Percentiles rank a stretch among this genome's conserved stretches.
These are phyloP conservation scores for Drechmeria coniospora DNA, from an alignment of 2,329 filamentous ascomycete species.

Conservation along the genomic window DNA sequence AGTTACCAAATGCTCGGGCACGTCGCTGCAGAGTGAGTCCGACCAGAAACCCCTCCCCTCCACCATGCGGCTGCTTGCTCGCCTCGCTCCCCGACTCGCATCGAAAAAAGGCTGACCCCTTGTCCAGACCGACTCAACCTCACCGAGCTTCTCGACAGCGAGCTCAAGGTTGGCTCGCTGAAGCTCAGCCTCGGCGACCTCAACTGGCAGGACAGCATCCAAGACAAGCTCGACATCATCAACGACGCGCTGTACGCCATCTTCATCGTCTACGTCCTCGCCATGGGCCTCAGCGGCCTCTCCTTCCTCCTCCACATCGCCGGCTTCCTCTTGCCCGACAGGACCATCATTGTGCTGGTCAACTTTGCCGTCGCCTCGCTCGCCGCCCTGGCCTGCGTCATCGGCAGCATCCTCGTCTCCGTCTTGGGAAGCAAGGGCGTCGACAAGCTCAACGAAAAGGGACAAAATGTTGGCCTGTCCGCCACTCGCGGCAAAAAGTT, in stretches of 20 bases:
- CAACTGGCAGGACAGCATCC: constrained; percentile 27
- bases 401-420: constrained; percentile 28
- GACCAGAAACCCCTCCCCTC: neutral
- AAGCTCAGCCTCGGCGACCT: constrained; percentile 28
- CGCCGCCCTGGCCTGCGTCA: constrained; percentile 20
- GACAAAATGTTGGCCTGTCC: constrained; percentile 27
- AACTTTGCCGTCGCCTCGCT: constrained; percentile 23
- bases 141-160: constrained; percentile 27
- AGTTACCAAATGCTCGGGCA: constrained; percentile 27
- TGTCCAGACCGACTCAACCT: constrained; percentile 27
- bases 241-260: constrained; percentile 31
- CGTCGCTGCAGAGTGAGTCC: constrained; percentile 23
- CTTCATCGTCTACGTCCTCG: constrained; percentile 33
- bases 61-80: neutral
- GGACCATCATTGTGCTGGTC: constrained; percentile 11
- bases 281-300: constrained; percentile 24
- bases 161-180: constrained; percentile 29
- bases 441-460: constrained; percentile 24
- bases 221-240: constrained; percentile 31
- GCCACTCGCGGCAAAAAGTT: constrained; percentile 28
- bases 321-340: constrained; percentile 18
- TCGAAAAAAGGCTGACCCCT: neutral
- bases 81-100: neutral
- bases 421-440: constrained; percentile 24
- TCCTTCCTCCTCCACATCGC: constrained; percentile 24